Evolutionary conservation across 2,329 filamentous ascomycete genomes (phyloP), one percentile per base, ranked within the genome.

Genomic region (Fusarium lateritium): DNA sequence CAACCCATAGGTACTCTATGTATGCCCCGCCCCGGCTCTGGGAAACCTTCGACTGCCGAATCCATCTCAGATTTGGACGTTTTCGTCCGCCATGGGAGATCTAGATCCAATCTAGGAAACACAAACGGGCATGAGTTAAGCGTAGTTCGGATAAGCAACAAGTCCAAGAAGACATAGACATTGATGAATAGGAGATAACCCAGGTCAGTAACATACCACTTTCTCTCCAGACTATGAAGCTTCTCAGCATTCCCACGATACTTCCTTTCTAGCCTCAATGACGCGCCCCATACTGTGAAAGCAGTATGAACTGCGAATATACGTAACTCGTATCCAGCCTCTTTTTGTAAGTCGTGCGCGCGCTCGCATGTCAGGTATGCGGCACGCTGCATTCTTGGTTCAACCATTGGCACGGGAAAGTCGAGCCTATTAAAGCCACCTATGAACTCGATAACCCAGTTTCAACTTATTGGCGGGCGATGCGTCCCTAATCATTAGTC

Each of bases 211-310:
- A 21, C 24, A 22, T 28, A 45, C 49, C 33, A 26, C 43, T 55
- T 64, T 40, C 42, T 47, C 8, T 38, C 5, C 7, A 17, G 26
- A 46, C n/a, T 34, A 17, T 17, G 10, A 69, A 45, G 17, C 43
- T 54, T 54, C 45, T 15, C 22, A 34, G 21, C 66, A 69, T 64
- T 69, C 53, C 62, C 62, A 45, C 14, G 46, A 60, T 52, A 44
- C 33, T 10, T 42, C 8, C 15, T 21, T 43, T 31, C 26, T 39
- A 15, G 17, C 52, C 38, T 43, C 36, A 34, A 38, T 36, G 19
- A 45, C 39, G n/a, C n/a, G 13, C n/a, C 45, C 10, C 34, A 38
- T 54, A 22, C 19, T 45, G 15, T 21, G 42, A 10, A 34, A n/a
- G 42, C 46, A 53, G 26, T 31, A 31, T 13, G 28, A 31, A 31